phyloP scores from a whole-genome alignment of 2,329 filamentous ascomycete species.

The Botrytis elliptica region DNA sequence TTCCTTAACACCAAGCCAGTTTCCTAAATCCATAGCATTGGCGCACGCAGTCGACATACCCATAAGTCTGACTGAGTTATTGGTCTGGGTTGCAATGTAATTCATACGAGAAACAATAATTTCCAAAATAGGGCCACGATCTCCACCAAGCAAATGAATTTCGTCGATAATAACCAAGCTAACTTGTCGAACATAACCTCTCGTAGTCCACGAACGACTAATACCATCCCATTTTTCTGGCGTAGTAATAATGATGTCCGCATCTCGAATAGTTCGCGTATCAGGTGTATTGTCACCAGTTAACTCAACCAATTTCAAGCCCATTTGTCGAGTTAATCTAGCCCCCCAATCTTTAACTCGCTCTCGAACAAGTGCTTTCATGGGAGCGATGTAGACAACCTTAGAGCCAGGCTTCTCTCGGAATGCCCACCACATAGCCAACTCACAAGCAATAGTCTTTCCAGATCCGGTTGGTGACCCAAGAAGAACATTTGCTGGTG shows the following conservation, averaged over 20 bases:
- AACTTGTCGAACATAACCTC: constrained; percentile 92
- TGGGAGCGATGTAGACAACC: constrained; percentile 97
- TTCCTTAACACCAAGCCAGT: constrained; percentile 96
- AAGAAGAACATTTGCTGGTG: constrained; percentile 83
- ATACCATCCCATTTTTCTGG: constrained; percentile 99
- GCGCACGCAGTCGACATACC: constrained; percentile 99
- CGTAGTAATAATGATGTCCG: constrained; percentile 96
- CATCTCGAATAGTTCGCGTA: constrained; percentile 89
- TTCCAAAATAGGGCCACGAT: constrained; percentile 94
- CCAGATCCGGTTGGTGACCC: constrained; percentile 96
- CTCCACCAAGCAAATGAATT: constrained; percentile 94
- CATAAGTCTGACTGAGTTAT: constrained; percentile 81
- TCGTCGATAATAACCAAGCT: constrained; percentile 97
- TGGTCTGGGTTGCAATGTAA: constrained; percentile 93
- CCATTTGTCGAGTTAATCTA: constrained; percentile 77
- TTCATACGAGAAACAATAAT: constrained; percentile 97
- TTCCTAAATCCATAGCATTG: constrained; percentile 89
- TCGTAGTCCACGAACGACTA: constrained; percentile 96
- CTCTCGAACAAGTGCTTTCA: constrained; percentile 97
- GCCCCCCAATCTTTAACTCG: constrained; percentile 92
- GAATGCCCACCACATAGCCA: constrained; percentile 99
- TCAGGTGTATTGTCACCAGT: constrained; percentile 98
- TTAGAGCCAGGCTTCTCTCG: constrained; percentile 91
- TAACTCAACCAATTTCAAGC: constrained; percentile 87
- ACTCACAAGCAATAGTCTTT: constrained; percentile 92